A percentile compares a stretch with the other conserved stretches of the same genome.
These are phyloP conservation scores for Salix dunnii DNA, from an alignment of 345 rosid genomes.

Conservation along the genomic window DNA sequence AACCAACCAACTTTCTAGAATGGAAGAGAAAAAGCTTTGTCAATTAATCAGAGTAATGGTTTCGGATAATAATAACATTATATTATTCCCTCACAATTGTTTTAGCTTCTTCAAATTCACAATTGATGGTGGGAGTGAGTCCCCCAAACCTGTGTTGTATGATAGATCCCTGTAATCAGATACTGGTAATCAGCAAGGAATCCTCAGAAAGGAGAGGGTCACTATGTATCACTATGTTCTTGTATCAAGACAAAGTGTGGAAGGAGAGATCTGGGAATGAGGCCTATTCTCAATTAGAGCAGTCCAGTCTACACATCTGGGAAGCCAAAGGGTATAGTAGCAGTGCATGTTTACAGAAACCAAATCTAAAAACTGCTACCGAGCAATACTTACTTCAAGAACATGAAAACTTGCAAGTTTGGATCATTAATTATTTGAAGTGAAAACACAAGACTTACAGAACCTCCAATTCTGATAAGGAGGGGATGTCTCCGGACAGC, in stretches of 20 bases:
- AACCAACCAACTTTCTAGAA: conserved; percentile 68
- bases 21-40: neutral
- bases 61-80: neutral
- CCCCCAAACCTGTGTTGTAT: conserved; percentile 49
- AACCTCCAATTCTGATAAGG: conserved; percentile 51
- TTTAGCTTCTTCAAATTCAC: conserved; percentile 52
- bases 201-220: neutral
- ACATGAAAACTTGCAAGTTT: neutral
- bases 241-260: neutral
- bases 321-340: neutral
- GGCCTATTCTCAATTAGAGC: no score
- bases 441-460: conserved; percentile 45
- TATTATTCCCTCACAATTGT: conserved; percentile 53
- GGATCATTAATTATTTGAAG: neutral
- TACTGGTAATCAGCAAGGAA: conserved; percentile 9
- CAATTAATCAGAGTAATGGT: neutral
- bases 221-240: neutral
- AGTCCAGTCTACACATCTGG: no score
- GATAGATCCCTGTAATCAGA: conserved; percentile 71
- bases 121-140: conserved; percentile 60
- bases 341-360: no score
- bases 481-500: conserved; percentile 50
- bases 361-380: no score
- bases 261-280: neutral
- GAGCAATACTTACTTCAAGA: no score